Conservation (phyloP, 805 yeast genomes). For the Candida ovalis region DNA sequence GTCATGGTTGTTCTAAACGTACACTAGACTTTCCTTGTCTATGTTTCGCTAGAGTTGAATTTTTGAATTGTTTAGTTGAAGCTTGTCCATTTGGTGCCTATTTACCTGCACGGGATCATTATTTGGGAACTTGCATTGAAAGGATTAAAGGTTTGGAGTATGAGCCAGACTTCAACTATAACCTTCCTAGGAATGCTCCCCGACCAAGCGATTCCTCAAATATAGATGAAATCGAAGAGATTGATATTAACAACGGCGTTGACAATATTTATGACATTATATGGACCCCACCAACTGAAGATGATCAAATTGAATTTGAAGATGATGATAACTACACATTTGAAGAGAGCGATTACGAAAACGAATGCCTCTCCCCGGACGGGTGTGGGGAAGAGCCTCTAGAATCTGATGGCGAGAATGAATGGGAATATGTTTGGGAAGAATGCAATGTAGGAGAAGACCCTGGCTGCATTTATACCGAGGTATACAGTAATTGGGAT, state of each 20-base stretch:
- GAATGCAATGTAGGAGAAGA: background rate
- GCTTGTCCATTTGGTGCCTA: constrained; percentile 41
- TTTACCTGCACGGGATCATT: constrained; percentile 47
- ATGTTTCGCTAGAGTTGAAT: constrained; percentile 26
- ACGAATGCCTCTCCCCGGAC: background rate
- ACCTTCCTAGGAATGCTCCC: constrained; percentile 5
- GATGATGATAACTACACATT: background rate
- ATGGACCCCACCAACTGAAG: background rate
- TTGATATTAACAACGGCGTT: background rate
- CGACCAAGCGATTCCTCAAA: background rate
- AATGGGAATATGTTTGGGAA: background rate
- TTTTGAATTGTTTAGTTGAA: constrained; percentile 39
- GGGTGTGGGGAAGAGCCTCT: no score
- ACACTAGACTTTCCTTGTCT: constrained; percentile 33
- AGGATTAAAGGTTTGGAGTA: constrained; percentile 24
- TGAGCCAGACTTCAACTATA: constrained; percentile 21
- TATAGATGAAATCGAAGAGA: background rate
- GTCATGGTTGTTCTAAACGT: constrained; percentile 16
- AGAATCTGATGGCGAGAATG: background rate
- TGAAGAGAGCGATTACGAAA: background rate
- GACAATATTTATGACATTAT: constrained; percentile 2
- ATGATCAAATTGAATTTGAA: constrained; percentile 1
- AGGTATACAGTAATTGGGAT: constrained; percentile 1
- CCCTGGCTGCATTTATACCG: background rate
- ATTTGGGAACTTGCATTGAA: constrained; percentile 44